Base-by-base conservation (phyloP, 2,329 filamentous ascomycete genomes). In the Tympanopsis confertula region DNA sequence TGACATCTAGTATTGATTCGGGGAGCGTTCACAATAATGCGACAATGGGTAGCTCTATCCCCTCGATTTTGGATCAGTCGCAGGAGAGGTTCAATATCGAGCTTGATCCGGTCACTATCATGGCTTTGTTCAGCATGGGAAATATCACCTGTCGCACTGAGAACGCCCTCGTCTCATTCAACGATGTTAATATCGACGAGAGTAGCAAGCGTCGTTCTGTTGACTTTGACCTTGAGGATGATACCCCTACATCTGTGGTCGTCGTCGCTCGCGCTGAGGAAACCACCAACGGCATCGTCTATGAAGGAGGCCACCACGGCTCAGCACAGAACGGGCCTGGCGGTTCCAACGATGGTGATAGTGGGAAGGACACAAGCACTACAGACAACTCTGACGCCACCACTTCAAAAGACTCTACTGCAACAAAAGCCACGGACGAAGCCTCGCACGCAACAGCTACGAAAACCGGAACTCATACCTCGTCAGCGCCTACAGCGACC, bases 91-190 rank as follows among this genome's bases (percentile, higher is more conserved):
- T 71, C 55, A 65, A 63, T 38, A 67, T 82, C 35, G 61, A 69
- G 2, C 61, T 82, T 5, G 65, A 78, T 44, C 52, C 63, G 2
- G 60, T 66, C 4, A 66, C 60, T n/a, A 58, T 82, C 17, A 57
- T 80, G 38, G 66, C 66, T 1, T 54, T 78, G 4, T 80, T 82
- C 52, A 74, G 70, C 35, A 54, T 59, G 14, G 61, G 66, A 18
- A 69, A 74, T 39, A 56, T 79, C 28, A 73, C 70, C 41, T 82
- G 78, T 53, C 66, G 65, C 4, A 63, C 67, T 2, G 71, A 81
- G 50, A 81, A 82, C 45, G 67, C 72, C 0, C 61, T 82, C 14
- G 67, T 82, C 13, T 69, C 69, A 2, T 77, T 81, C 50, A 66
- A 66, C 38, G 64, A 59, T n/a, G 38, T 44, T 29, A 38, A 49